Percentiles rank a stretch among this genome's conserved stretches.
phyloP scores from a whole-genome alignment of 1,284 basidiomycete species.

The Ustilago curta region DNA sequence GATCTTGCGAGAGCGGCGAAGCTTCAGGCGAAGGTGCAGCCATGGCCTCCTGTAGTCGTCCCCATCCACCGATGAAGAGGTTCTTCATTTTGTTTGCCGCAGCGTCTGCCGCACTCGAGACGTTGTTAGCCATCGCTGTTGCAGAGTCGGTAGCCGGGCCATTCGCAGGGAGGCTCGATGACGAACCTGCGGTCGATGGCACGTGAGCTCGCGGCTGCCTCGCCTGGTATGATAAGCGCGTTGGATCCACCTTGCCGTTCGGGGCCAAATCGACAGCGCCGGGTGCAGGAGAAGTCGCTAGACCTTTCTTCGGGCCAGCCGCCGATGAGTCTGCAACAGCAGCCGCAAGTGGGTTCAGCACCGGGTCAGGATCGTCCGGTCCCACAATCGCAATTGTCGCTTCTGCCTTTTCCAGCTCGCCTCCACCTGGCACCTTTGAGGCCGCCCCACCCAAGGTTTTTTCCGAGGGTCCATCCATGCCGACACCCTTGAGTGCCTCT shows the following conservation, averaged over 20 bases:
- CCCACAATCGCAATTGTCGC: conserved; percentile 33
- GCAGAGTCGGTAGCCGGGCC: conserved; percentile 16
- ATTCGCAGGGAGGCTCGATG: neutral
- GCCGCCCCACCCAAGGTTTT: neutral
- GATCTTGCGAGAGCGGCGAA: conserved; percentile 1
- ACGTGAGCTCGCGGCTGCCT: conserved; percentile 23
- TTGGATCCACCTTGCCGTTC: conserved; percentile 30
- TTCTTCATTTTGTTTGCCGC: conserved; percentile 54
- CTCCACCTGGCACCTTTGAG: conserved; percentile 15
- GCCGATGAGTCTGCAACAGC: conserved; percentile 2
- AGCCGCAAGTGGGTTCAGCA: conserved; percentile 31
- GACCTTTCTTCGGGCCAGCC: neutral
- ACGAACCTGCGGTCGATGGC: conserved; percentile 8
- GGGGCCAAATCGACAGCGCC: conserved; percentile 33
- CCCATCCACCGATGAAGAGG: conserved; percentile 56
- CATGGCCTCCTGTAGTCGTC: conserved; percentile 53
- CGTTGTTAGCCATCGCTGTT: conserved; percentile 26
- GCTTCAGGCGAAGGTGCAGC: conserved; percentile 30
- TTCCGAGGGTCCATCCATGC: neutral
- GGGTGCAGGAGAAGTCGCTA: conserved; percentile 19
- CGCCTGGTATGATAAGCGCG: conserved; percentile 27
- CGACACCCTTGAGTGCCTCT: conserved; percentile 11
- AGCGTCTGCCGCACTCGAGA: conserved; percentile 31
- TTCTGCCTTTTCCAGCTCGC: conserved; percentile 29
- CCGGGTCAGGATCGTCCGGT: conserved; percentile 40